These are phyloP conservation scores for Fraxinus paxiana DNA, from an alignment of 305 asterid genomes.

Conservation along the genomic window DNA sequence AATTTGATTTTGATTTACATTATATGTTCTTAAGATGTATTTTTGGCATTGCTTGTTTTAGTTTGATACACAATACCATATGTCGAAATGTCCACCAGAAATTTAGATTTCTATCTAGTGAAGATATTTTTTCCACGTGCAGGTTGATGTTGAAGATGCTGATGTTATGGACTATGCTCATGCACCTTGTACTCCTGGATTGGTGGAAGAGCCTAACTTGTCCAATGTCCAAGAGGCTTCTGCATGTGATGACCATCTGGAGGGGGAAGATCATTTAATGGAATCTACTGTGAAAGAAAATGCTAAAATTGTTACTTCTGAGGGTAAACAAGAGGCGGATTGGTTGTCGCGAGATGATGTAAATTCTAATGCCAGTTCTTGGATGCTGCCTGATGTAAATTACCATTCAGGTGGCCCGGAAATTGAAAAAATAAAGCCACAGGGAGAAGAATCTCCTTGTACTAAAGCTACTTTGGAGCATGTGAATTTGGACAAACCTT, in stretches of 20 bases:
- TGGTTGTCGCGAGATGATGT: slow-evolving; percentile 35
- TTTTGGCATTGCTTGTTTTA: neutral
- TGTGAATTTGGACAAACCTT: slow-evolving; percentile 23
- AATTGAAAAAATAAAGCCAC: slow-evolving; percentile 31
- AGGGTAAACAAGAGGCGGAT: slow-evolving; percentile 38
- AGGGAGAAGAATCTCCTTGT: slow-evolving; percentile 31
- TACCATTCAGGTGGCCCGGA: slow-evolving; percentile 37
- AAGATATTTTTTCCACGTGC: slow-evolving; percentile 19
- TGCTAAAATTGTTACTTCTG: slow-evolving; percentile 29
- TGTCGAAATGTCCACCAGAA: neutral
- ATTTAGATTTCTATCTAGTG: neutral
- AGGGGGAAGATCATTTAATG: slow-evolving; percentile 54
- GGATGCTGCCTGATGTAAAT: slow-evolving; percentile 40
- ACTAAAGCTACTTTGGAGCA: slow-evolving; percentile 29
- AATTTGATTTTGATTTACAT: neutral
- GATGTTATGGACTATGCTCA: slow-evolving; percentile 75
- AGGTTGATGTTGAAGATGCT: slow-evolving; percentile 52
- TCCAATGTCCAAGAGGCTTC: slow-evolving; percentile 75
- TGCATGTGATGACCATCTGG: slow-evolving; percentile 80
- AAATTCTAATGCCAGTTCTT: slow-evolving; percentile 34
- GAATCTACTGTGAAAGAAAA: slow-evolving; percentile 42
- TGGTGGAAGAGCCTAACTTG: slow-evolving; percentile 74
- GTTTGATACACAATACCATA: neutral
- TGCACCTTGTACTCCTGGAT: slow-evolving; percentile 95
- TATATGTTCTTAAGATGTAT: neutral